Evolutionary conservation across 805 yeast species (phyloP).

Genomic region (Kuraishia molischiana): DNA sequence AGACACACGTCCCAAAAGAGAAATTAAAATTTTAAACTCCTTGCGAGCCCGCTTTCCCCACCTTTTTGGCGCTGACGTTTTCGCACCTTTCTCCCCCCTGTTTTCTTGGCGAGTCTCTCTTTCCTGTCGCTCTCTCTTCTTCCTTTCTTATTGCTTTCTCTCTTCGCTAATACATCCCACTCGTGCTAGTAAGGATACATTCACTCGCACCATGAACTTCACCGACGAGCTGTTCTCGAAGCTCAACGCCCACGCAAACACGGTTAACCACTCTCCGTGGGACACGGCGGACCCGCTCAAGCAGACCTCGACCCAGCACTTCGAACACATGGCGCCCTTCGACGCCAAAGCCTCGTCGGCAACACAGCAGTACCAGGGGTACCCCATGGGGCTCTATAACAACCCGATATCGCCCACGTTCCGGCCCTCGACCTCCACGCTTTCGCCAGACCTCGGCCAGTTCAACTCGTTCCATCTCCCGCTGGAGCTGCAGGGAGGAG

Average conservation of each 20-base stretch:
- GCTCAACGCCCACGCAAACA: not conserved
- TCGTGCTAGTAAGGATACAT: too few species aligned
- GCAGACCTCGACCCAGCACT: not conserved
- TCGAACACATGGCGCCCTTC: not conserved
- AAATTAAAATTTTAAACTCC: too few species aligned
- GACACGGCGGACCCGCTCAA: not conserved
- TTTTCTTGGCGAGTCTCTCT: too few species aligned
- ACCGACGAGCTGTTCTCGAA: not conserved
- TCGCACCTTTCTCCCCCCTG: too few species aligned
- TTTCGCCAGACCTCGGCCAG: slow-evolving; percentile 4
- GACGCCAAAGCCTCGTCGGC: not conserved
- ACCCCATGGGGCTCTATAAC: not conserved
- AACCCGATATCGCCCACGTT: not conserved
- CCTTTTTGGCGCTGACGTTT: too few species aligned
- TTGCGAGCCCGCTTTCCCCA: too few species aligned
- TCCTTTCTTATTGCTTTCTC: too few species aligned
- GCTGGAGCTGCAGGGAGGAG: slow-evolving; percentile 53
- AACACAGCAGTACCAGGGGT: not conserved
- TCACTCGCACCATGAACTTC: too few species aligned
- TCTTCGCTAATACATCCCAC: too few species aligned
- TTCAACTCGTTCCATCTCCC: slow-evolving; percentile 39
- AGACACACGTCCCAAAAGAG: too few species aligned
- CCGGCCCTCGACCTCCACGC: not conserved
- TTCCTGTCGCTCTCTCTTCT: too few species aligned
- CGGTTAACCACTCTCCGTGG: not conserved